Evolutionary conservation across 164 flowering plant genomes (phyloP).

Genomic region (Vitis labrusca): DNA sequence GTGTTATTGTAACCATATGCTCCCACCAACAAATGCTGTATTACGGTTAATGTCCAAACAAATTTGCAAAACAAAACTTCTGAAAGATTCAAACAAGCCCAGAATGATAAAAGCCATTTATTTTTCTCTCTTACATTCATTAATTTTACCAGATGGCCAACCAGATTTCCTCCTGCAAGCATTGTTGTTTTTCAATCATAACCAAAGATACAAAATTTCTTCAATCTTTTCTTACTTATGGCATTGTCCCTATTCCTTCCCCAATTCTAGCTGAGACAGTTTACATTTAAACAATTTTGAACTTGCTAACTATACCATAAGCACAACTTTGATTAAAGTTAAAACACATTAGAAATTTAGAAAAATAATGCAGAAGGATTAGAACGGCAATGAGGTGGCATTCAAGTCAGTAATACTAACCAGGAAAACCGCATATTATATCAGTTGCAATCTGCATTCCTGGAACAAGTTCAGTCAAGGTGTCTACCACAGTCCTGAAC

Average conservation of each 20-base stretch:
- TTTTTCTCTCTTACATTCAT: too few species aligned
- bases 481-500: constrained; percentile 88
- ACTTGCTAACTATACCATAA: too few species aligned
- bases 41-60: neutral
- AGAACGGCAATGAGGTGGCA: neutral
- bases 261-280: too few species aligned
- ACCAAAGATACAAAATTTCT: neutral
- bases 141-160: too few species aligned
- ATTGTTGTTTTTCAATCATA: neutral
- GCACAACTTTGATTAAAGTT: too few species aligned
- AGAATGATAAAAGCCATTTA: neutral
- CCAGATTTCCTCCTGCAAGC: neutral
- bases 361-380: neutral
- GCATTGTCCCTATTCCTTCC: neutral
- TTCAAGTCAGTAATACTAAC: constrained; percentile 35
- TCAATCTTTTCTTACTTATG: neutral
- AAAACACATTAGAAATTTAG: neutral
- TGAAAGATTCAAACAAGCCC: neutral
- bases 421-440: constrained; percentile 99
- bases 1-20: neutral
- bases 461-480: constrained; percentile 88
- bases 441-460: constrained; percentile 99
- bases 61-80: neutral
- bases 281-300: too few species aligned
- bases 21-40: neutral